Evolutionary conservation across 495 filamentous ascomycete species (phyloP), one percentile per base, ranked within the genome.

Genomic region (Aspergillus affinis): DNA sequence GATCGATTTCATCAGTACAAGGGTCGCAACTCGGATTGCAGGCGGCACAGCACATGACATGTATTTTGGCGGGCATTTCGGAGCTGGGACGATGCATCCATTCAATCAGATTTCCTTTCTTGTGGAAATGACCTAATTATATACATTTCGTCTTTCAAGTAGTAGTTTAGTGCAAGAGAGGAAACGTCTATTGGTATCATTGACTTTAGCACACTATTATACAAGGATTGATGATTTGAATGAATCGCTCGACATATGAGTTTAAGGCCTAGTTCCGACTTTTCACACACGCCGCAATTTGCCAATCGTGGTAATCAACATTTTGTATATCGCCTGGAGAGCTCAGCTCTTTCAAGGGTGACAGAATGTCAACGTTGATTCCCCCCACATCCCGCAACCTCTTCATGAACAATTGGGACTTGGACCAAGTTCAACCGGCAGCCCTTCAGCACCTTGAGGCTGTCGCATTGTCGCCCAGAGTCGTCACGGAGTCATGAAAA

Each of bases 21-120:
- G 36, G n/a, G 54, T 55, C 58, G 55, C 47, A 57, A 45, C 27
- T 46, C 53, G 60, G 51, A 48, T 41, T 41, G 36, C 36, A 41
- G 36, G 36, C 10, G 9, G 32, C 32, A 36, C 32, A n/a, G n/a
- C n/a, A 51, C 27, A 30, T 36, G 21, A 41, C 15, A 29, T 54
- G 32, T 50, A 51, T 50, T 18, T 20, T 29, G 15, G 15, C 36
- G 36, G 36, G 36, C 36, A 41, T 41, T 41, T 41, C 36, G 36
- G 36, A 41, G 36, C 13, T 41, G 36, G 2, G 36, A 12, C 36
- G 36, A 15, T 32, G 29, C 10, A 32, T 32, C 29, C 29, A 32
- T 32, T 10, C 29, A 7, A 3, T 1, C 10, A 41, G 36, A 10
- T 15, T 41, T 32, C 2, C 4, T 8, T 32, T 32, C 10, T 32